These are phyloP conservation scores for Backusella luteola DNA, from an alignment of 192 early-diverging fungal genomes.

Conservation along the genomic window DNA sequence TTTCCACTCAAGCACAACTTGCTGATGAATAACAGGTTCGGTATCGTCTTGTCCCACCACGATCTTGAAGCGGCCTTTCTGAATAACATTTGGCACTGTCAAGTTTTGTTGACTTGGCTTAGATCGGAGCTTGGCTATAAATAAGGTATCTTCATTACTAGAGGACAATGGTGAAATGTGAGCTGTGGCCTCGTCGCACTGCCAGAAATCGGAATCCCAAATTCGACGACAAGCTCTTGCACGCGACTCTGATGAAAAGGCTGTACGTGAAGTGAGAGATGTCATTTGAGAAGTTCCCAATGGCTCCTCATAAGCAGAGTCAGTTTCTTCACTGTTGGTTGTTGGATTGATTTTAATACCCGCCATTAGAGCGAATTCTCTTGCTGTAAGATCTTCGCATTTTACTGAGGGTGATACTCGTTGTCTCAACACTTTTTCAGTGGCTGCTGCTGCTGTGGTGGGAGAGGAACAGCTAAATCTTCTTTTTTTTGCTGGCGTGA, in stretches of 20 bases:
- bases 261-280: neutral
- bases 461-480: constrained; percentile 4
- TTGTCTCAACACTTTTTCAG: constrained; percentile 23
- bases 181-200: neutral
- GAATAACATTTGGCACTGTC: constrained; percentile 7
- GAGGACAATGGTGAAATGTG: neutral
- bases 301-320: neutral
- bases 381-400: constrained; percentile 36
- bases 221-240: constrained; percentile 12
- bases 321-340: neutral
- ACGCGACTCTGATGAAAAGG: constrained; percentile 6
- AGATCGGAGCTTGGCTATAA: constrained; percentile 8
- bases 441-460: constrained; percentile 16
- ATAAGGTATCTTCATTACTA: constrained; percentile 15
- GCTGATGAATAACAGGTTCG: constrained; percentile 10
- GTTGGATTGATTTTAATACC: constrained; percentile 23
- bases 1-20: constrained; percentile 25
- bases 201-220: constrained; percentile 19
- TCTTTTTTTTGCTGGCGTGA: neutral
- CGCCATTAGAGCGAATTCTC: constrained; percentile 35
- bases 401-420: neutral
- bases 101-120: neutral
- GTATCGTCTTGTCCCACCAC: constrained; percentile 17
- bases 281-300: constrained; percentile 9
- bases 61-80: constrained; percentile 30